Percentiles rank a stretch among this genome's conserved stretches.
Evolutionary conservation across 352 stramenopile species (phyloP).

Genomic region (Globisporangium cystogenes): DNA sequence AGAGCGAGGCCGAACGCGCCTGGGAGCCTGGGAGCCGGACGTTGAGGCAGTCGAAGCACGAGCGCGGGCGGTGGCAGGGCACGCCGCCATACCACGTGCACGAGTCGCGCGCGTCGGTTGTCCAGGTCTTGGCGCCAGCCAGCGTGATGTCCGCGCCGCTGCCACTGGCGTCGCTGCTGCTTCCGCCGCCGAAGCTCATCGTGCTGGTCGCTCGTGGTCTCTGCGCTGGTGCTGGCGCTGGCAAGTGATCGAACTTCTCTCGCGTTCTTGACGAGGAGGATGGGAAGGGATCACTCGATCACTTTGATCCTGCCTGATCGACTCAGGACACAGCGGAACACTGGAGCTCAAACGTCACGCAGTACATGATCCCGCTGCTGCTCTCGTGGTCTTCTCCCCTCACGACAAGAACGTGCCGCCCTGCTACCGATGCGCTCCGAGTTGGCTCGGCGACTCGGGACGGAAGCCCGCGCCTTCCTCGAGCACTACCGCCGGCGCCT

Average conservation of each 20-base stretch:
- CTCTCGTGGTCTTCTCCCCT: no score
- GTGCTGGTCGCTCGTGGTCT: no score
- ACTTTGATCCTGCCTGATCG: no score
- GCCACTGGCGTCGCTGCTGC: neutral
- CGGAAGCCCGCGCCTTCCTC: conserved; percentile 21
- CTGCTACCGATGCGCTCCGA: conserved; percentile 6
- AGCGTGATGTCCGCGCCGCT: neutral
- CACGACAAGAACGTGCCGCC: neutral
- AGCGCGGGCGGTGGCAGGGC: conserved; percentile 15
- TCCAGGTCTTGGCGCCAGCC: neutral
- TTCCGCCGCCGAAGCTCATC: neutral
- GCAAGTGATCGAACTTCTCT: no score
- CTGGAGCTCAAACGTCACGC: no score
- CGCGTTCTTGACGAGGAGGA: no score
- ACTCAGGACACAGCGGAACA: no score
- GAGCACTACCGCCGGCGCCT: conserved; percentile 11
- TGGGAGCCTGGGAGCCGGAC: conserved; percentile 20
- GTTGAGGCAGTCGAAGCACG: conserved; percentile 30
- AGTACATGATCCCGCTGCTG: no score
- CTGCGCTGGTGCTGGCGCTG: no score
- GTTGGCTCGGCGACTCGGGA: conserved; percentile 15
- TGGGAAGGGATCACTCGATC: no score
- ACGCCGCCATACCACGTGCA: conserved; percentile 17
- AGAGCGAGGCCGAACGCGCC: neutral
- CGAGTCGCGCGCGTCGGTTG: conserved; percentile 11